These are phyloP conservation scores for Parastagonospora nodorum DNA, from an alignment of 2,329 filamentous ascomycete genomes.

Conservation along the genomic window DNA sequence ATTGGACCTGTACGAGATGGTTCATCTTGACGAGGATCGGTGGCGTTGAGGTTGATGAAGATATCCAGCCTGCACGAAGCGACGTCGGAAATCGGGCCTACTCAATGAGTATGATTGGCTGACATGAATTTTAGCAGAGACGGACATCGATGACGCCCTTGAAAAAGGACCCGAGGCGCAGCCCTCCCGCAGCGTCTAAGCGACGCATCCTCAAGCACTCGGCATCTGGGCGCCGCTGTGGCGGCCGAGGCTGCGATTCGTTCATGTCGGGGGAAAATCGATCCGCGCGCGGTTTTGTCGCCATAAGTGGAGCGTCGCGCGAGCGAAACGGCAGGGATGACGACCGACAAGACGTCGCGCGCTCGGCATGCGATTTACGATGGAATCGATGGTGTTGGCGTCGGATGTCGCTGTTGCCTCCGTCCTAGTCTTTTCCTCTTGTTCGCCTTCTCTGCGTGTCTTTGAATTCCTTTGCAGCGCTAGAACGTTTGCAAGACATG, in stretches of 20 bases:
- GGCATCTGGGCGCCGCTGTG: background rate
- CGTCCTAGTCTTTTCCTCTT: background rate
- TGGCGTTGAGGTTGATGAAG: background rate
- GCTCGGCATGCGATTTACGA: conserved; percentile 11
- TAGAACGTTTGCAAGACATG: conserved; percentile 5
- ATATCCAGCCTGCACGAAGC: background rate
- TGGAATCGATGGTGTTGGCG: conserved; percentile 15
- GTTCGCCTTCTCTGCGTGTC: background rate
- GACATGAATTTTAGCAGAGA: background rate
- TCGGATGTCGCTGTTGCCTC: conserved; percentile 7
- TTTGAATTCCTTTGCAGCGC: conserved; percentile 3
- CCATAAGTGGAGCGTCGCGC: conserved; percentile 17
- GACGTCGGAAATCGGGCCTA: background rate
- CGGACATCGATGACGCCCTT: background rate
- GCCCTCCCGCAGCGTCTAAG: background rate
- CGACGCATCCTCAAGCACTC: background rate
- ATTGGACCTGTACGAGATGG: background rate
- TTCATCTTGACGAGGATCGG: background rate
- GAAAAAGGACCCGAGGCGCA: background rate
- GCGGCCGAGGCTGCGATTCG: conserved; percentile 4
- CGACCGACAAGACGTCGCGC: conserved; percentile 19
- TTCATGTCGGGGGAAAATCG: conserved; percentile 15
- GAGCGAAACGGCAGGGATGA: conserved; percentile 13
- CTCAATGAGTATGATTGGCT: background rate
- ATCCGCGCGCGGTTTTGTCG: conserved; percentile 7